Evolutionary conservation across 2,329 filamentous ascomycete genomes (phyloP), one percentile per base, ranked within the genome.

Genomic region (Aureobasidium vineae): DNA sequence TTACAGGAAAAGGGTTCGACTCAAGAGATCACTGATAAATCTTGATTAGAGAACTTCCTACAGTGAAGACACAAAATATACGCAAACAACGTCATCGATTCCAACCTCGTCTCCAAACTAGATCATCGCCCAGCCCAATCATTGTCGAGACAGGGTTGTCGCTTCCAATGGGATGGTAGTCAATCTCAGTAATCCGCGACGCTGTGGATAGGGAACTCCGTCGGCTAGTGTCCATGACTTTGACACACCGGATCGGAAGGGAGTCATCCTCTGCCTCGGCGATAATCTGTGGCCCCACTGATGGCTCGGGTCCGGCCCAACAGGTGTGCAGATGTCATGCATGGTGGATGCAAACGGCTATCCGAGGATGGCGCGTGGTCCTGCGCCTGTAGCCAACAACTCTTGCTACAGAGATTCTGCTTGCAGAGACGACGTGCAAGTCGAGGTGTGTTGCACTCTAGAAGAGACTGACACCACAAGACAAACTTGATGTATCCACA

Each of bases 271-370:
- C 31, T 61, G n/a, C 57, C 57, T 61, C 41, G 57, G 57, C 28
- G 41, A 47, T 38, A 49, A 61, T 47, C 54, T 49, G 41, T 26
- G 28, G 57, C 57, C 57, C 57, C 57, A 31, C 57, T 61, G 43
- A 45, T 61, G 28, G 57, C 57, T 61, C 57, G 41, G 41, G 41
- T 26, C 43, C 57, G 57, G 23, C 26, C 57, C 33, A 33, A 38
- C 41, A 47, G 41, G 57, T 49, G 38, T 54, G 50, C 28, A 61
- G 59, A 63, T 63, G 45, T 50, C 59, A 63, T 63, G 59, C 59
- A 63, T 63, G 45, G 28, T 57, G 23, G 8, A 28, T 36, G 33
- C 26, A 19, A 41, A 50, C 36, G 43, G 21, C 45, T 50, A 50
- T 63, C 59, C 43, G 11, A 52, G 45, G 49, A 50, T 33, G 59